Conservation (phyloP, 148 eudicot species). For the Diospyros kaki region DNA sequence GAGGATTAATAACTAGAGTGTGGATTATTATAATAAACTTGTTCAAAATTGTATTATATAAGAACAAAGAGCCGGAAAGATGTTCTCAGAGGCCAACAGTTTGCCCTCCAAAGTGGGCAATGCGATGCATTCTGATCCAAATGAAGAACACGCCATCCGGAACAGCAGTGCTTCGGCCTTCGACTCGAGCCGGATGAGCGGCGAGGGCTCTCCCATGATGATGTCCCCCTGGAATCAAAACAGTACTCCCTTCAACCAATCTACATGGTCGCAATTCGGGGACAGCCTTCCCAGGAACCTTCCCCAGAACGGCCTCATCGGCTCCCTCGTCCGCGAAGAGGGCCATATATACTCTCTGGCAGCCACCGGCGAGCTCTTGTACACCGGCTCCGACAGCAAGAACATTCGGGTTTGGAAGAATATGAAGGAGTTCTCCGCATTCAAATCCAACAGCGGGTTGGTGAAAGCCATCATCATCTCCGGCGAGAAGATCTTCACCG, state of each 20-base stretch:
- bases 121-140: slow-evolving; percentile 28
- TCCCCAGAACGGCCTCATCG: slow-evolving; percentile 36
- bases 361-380: slow-evolving; percentile 26
- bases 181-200: slow-evolving; percentile 33
- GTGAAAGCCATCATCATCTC: slow-evolving; percentile 45
- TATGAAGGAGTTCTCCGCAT: slow-evolving; percentile 38
- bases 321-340: slow-evolving; percentile 49
- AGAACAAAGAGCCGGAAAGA: background rate
- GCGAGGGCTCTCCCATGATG: slow-evolving; percentile 52
- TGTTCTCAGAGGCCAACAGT: background rate
- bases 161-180: slow-evolving; percentile 35
- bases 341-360: slow-evolving; percentile 53
- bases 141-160: slow-evolving; percentile 10
- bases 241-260: slow-evolving; percentile 1
- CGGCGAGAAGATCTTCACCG: slow-evolving; percentile 44
- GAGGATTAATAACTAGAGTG: no score
- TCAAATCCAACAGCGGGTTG: slow-evolving; percentile 49
- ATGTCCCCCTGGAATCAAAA: slow-evolving; percentile 61
- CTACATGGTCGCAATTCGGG: slow-evolving; percentile 20
- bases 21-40: no score
- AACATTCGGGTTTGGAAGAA: slow-evolving; percentile 52
- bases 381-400: slow-evolving; percentile 55
- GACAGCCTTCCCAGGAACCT: slow-evolving; percentile 6
- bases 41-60: background rate
- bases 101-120: slow-evolving; percentile 11